Base-by-base conservation (phyloP, 768 basidiomycete species). In the Suillus sp. region DNA sequence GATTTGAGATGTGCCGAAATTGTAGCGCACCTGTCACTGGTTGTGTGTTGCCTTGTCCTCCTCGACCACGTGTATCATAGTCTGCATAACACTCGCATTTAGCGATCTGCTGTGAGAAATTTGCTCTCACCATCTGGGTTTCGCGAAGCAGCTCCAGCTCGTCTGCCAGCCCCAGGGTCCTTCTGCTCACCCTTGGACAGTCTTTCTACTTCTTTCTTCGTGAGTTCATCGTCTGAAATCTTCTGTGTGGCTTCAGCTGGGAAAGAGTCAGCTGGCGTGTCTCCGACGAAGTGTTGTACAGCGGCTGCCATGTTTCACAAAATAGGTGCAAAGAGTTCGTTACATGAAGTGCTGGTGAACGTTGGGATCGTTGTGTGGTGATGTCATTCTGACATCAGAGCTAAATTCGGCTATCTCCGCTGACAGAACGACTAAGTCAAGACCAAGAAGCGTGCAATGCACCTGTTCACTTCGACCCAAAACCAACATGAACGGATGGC, bases 231-330 rank as follows among this genome's bases (percentile, higher is more conserved):
- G 30, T 76, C 72, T 37, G 66, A 59, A 25, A 69, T 67, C 48
- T 72, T 71, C 35, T 56, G 65, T 1, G 37, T 66, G 10, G 62
- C 65, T 47, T 68, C 69, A 16, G 60, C 20, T 8, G 73, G 66
- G 16, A 74, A 67, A 20, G 61, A 9, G 9, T 72, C 67, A 42
- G 75, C 68, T n/a, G 70, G 71, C 22, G 66, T 68, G 61, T 72
- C 63, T 22, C 75, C 72, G 25, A 74, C 67, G 16, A 74, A 76
- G 18, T 63, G 70, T 47, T 73, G 75, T 9, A 37, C 59, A 51
- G 61, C 6, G 14, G 22, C 30, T 18, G 34, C 34, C 47, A 54
- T 54, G 54, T 56, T 38, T 32, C 18, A 11, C 2, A 30, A 16
- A 13, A 32, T 53, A 13, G 20, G 20, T 53, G 51, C 30, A 34